Conservation (phyloP, 2,329 filamentous ascomycete species). For the Scedosporium dehoogii region DNA sequence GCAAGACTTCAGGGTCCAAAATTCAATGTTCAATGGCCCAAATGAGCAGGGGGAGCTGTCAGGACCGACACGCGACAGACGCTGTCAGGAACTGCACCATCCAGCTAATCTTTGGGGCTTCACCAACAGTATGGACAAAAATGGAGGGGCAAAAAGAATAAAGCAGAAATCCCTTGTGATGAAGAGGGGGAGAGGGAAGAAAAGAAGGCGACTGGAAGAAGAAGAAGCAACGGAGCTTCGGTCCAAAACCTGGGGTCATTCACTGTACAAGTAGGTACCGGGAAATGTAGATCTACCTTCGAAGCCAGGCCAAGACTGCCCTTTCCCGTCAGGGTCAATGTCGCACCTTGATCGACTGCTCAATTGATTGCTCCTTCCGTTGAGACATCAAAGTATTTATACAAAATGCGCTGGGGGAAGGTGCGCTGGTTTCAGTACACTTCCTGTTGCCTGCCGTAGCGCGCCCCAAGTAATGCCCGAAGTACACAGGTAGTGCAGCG, state of each 20-base stretch:
- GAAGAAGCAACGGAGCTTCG: not conserved
- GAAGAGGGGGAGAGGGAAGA: conserved; percentile 7
- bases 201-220: conserved; percentile 2
- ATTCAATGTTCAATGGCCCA: not conserved
- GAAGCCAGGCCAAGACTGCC: not conserved
- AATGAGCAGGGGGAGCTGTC: not conserved
- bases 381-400: too few species aligned
- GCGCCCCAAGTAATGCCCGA: too few species aligned
- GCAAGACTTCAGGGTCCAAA: not conserved
- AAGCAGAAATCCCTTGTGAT: not conserved
- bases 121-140: not conserved
- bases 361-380: too few species aligned
- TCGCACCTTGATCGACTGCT: too few species aligned
- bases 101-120: not conserved
- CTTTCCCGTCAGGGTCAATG: not conserved
- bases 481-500: too few species aligned
- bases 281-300: not conserved
- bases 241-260: conserved; percentile 5
- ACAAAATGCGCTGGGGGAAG: too few species aligned
- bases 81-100: not conserved
- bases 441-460: too few species aligned
- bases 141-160: conserved; percentile 9
- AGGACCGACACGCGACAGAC: not conserved
- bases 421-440: too few species aligned
- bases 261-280: not conserved